Evolutionary conservation across 805 yeast species (phyloP), one percentile per base, ranked within the genome.

Genomic region (Starmerella sirachaensis): DNA sequence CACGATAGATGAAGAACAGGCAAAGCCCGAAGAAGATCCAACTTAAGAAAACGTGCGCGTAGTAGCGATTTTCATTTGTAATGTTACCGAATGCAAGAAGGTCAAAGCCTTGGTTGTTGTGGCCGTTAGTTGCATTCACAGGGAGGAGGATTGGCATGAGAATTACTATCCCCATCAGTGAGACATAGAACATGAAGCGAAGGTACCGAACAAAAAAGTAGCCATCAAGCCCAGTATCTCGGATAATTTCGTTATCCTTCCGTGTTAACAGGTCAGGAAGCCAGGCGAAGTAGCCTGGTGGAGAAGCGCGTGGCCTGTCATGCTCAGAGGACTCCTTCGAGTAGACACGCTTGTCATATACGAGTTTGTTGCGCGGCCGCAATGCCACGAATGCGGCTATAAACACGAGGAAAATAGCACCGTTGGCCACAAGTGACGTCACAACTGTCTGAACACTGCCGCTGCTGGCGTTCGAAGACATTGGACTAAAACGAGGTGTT

Each of bases 181-280:
- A 72, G 28, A 74, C 54, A 5, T 63, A 43, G 10, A 71, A 62
- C 45, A 83, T 62, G 25, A 79, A 52, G 34, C 71, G 66, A 20
- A 91, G 58, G 54, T 80, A 91, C 47, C 98, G 68, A 44, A 85
- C 61, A 57, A 86, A 88, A 54, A 91, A 77, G 62, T 82, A 88
- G 5, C 95, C 96, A 56, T 88, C 97, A n/a, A 88, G 56, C 13
- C 96, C 97, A 16, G 91, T 78, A 52, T 88, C 93, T 47, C 78
- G 76, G 42, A 88, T 72, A 38, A 86, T 66, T 53, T 81, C 81
- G 33, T 78, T 63, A 39, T 81, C 85, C 1, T 83, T 72, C 53
- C 80, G 76, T 33, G 68, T 60, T 34, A 81, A 50, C 20, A 88
- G 55, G 6, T 77, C 75, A 7, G 58, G 46, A 9, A 85, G 40